Base-by-base conservation (phyloP, 202 grass and related monocot species). In the Eragrostis tef region DNA sequence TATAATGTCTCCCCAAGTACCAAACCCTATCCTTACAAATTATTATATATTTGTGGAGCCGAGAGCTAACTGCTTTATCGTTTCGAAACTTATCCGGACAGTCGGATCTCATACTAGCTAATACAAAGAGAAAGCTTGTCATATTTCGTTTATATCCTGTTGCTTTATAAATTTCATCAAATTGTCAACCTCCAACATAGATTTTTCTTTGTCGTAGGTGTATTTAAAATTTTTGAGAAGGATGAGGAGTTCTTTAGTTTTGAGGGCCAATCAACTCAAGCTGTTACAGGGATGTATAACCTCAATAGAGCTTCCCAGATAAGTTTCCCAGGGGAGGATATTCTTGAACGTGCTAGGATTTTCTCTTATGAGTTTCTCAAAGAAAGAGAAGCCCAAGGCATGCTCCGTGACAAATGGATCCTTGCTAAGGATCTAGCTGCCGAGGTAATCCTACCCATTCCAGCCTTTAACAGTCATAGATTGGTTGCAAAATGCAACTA, bases 281-380 rank as follows among this genome's bases (percentile, higher is more conserved):
- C 93, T 0, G 76, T 99, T 58, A 99, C 96, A 0, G 96, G 96
- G 56, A 99, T 99, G 85, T 99, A 99, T 72, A 99, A 99, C 71
- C 82, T 99, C 17, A 93, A 95, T 57, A 89, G 93, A 58, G 90
- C 96, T 5, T 86, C 93, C 56, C 93, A 99, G 45, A 75, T 91
- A 44, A 22, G 66, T 0, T 99, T 95, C 45, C 78, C 84, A 14
- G 90, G 86, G 0, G 93, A 99, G 60, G 82, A 99, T 19, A 74
- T 95, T 15, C 78, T 99, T 66, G 67, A 87, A 11, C 85, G 87
- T 17, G 90, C 93, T 9, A 88, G 80, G 56, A 79, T 17, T 27
- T 99, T 90, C 87, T 90, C 96, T 10, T 52, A 86, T 17, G 60
- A 74, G 1, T 99, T 93, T 78, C 81, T 99, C 6, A 84, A 88